Conservation (phyloP, 2,329 filamentous ascomycete genomes). For the Byssothecium circinans region DNA sequence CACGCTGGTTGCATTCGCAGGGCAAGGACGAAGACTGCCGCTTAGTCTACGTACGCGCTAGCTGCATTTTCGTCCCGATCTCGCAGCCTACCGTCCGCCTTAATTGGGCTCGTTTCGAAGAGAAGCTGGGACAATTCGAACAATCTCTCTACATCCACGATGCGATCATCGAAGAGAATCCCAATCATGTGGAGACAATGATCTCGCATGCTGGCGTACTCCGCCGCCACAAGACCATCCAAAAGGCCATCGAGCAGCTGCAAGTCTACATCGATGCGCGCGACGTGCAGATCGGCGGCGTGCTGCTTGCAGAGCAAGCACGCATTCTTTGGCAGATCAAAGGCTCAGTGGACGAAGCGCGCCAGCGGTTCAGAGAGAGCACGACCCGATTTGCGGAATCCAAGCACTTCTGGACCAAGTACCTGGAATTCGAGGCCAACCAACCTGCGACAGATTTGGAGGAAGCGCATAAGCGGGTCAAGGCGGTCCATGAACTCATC, state of each 20-base stretch:
- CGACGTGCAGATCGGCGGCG: constrained; percentile 79
- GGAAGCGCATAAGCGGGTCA: constrained; percentile 72
- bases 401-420: constrained; percentile 84
- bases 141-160: constrained; percentile 83
- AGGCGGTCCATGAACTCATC: constrained; percentile 76
- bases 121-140: constrained; percentile 74
- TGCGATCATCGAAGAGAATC: constrained; percentile 73
- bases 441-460: constrained; percentile 70
- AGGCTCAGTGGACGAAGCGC: constrained; percentile 76
- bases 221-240: constrained; percentile 78
- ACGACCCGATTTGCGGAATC: constrained; percentile 83
- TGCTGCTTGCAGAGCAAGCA: constrained; percentile 87
- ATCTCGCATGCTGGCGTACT: constrained; percentile 84
- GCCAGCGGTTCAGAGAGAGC: constrained; percentile 80
- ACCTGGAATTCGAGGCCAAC: constrained; percentile 84
- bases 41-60: constrained; percentile 87
- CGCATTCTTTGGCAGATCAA: constrained; percentile 84
- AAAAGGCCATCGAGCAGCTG: constrained; percentile 81
- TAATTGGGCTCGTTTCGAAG: constrained; percentile 93
- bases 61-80: constrained; percentile 82
- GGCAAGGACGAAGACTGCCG: constrained; percentile 87
- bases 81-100: constrained; percentile 80
- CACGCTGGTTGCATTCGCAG: constrained; percentile 79
- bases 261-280: constrained; percentile 75
- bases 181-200: constrained; percentile 84